These are phyloP conservation scores for Mucor lusitanicus DNA, from an alignment of 371 early-diverging fungal species.

Conservation along the genomic window DNA sequence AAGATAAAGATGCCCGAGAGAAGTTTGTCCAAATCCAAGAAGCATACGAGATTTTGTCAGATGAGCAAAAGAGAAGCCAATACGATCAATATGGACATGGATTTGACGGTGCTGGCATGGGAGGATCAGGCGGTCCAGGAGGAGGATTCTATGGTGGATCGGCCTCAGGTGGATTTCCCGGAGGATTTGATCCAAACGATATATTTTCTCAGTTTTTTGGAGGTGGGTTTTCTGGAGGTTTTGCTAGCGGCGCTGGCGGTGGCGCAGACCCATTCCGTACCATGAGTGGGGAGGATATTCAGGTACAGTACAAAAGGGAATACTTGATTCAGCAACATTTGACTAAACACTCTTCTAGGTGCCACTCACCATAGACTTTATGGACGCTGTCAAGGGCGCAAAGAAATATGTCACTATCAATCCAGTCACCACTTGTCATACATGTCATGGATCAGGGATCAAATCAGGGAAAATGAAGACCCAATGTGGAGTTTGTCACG, in stretches of 20 bases:
- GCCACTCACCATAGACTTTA: slow-evolving; percentile 72
- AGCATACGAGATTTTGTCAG: slow-evolving; percentile 92
- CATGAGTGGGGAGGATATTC: slow-evolving; percentile 52
- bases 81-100: slow-evolving; percentile 87
- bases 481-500: slow-evolving; percentile 76
- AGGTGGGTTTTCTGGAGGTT: slow-evolving; percentile 57
- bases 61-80: slow-evolving; percentile 80
- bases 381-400: slow-evolving; percentile 89
- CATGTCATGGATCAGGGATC: slow-evolving; percentile 82
- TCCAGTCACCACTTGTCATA: slow-evolving; percentile 64
- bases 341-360: neutral
- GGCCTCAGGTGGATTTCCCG: slow-evolving; percentile 43
- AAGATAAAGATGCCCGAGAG: slow-evolving; percentile 83
- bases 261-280: slow-evolving; percentile 25
- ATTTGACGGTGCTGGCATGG: slow-evolving; percentile 15
- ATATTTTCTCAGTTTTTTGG: no score
- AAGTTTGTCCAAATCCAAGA: slow-evolving; percentile 94
- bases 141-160: slow-evolving; percentile 9
- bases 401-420: slow-evolving; percentile 62
- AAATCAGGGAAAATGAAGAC: slow-evolving; percentile 70
- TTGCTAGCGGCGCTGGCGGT: slow-evolving; percentile 61
- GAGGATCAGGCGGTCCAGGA: neutral
- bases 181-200: slow-evolving; percentile 47
- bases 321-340: no score
- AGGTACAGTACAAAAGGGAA: slow-evolving; percentile 2